Evolutionary conservation across 306 rosid genomes (phyloP), one percentile per base, ranked within the genome.

Genomic region (Sechiopsis laciniata): DNA sequence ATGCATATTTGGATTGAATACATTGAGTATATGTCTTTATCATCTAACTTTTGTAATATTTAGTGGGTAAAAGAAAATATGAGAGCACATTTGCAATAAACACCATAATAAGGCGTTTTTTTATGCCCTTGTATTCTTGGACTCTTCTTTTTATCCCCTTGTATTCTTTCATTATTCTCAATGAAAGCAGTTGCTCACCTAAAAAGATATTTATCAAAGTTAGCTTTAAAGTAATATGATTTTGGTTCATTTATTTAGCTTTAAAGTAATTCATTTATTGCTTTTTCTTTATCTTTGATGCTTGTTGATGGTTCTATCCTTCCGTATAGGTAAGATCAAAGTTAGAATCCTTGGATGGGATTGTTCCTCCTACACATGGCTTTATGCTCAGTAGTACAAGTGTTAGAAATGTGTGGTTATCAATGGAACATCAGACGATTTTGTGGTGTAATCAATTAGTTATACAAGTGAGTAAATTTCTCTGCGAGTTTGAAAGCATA

Each of bases 401-500:
- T 85, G 87, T 95, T 94, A 91, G 75, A 82, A 88, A 91, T 86
- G 99, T 95, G 81, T 95, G 99, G 99, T 78, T 95, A 79, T 95
- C 99, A 71, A 95, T 91, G 99, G 99, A 95, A 76, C 99, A 95
- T 86, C 96, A 89, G 83, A 97, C 90, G 62, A 91, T 95, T 73
- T 80, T 95, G 78, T 95, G 99, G 99, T 95, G 99, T 72, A 95
- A 91, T 81, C 99, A 95, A 80, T 71, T 95, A 68, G 99, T 91
- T 78, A 69, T 89, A 78, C 99, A 95, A 85, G 99, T 73, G 61
- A 42, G 48, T 42, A 54, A 42, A 45, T 74, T 52, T 67, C 53
- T 74, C 63, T 68, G 52, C 57, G 45, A 78, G 32, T 21, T 76
- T 19, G 75, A 50, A 64, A 20, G 61, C 37, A 58, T 14, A 73